These are phyloP conservation scores for Eucalyptus cladocalyx DNA, from an alignment of 345 rosid species.

Conservation along the genomic window DNA sequence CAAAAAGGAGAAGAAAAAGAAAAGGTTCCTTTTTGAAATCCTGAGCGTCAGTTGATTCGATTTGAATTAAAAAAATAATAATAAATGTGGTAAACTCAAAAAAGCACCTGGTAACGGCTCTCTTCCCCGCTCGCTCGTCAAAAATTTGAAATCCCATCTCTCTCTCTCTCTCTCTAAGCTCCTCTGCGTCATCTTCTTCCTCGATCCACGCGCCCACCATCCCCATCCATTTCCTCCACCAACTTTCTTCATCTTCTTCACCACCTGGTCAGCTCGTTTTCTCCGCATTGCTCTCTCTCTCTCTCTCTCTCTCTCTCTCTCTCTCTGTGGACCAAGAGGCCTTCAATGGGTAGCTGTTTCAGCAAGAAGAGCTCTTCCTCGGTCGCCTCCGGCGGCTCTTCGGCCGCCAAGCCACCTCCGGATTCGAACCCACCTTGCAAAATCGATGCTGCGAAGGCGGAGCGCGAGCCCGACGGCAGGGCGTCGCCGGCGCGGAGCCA, in stretches of 20 bases:
- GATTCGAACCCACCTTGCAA: not conserved
- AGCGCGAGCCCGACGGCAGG: not conserved
- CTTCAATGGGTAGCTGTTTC: constrained; percentile 55
- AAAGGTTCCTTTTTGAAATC: not conserved
- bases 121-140: not conserved
- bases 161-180: not conserved
- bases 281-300: not conserved
- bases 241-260: not conserved
- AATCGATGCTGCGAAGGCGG: not conserved
- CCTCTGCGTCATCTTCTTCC: not conserved
- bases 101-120: not conserved
- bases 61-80: not conserved
- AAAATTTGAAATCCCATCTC: not conserved
- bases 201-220: not conserved
- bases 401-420: not conserved
- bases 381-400: not conserved
- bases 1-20: not conserved
- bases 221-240: not conserved
- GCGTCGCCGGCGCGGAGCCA: not conserved
- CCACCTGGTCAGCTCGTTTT: not conserved
- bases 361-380: constrained; percentile 33
- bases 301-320: not conserved
- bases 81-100: not conserved
- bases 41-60: not conserved
- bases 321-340: not conserved